Evolutionary conservation across 768 basidiomycete genomes (phyloP).

Genomic region (Roridomyces roridus): DNA sequence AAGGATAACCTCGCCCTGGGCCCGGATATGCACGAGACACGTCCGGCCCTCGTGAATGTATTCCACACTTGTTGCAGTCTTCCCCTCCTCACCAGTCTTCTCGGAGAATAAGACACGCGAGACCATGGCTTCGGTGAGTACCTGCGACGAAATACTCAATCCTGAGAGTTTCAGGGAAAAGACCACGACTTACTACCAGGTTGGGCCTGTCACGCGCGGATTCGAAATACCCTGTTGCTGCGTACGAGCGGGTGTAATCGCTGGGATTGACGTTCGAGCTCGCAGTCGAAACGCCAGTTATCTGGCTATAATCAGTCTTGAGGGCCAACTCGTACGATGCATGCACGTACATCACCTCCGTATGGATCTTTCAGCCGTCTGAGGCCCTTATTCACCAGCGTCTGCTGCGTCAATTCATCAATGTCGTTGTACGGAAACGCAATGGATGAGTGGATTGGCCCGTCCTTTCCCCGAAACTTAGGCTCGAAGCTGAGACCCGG

Average conservation of each 20-base stretch:
- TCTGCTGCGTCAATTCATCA: slow-evolving; percentile 31
- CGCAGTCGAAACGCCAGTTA: slow-evolving; percentile 27
- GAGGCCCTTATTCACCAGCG: slow-evolving; percentile 33
- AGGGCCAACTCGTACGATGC: background rate
- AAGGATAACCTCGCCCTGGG: slow-evolving; percentile 57
- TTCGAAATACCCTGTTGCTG: slow-evolving; percentile 34
- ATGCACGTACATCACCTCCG: slow-evolving; percentile 30
- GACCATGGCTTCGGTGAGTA: slow-evolving; percentile 24
- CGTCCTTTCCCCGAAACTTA: slow-evolving; percentile 30
- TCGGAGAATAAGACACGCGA: slow-evolving; percentile 36
- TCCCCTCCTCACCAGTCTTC: slow-evolving; percentile 9
- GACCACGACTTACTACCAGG: slow-evolving; percentile 24
- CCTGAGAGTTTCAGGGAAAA: slow-evolving; percentile 26
- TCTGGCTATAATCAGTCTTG: no score
- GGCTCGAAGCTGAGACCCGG: slow-evolving; percentile 34
- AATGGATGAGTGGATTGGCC: slow-evolving; percentile 36
- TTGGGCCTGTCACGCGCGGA: slow-evolving; percentile 13
- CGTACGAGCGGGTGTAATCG: slow-evolving; percentile 33
- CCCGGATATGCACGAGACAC: slow-evolving; percentile 44
- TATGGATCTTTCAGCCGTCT: slow-evolving; percentile 33
- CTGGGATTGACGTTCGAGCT: slow-evolving; percentile 30
- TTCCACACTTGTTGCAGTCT: slow-evolving; percentile 53
- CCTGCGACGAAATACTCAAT: slow-evolving; percentile 22
- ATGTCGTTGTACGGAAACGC: slow-evolving; percentile 32
- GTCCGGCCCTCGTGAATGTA: slow-evolving; percentile 40